phyloP scores from a whole-genome alignment of 257 asterid species.

The Solanum lignicaule region DNA sequence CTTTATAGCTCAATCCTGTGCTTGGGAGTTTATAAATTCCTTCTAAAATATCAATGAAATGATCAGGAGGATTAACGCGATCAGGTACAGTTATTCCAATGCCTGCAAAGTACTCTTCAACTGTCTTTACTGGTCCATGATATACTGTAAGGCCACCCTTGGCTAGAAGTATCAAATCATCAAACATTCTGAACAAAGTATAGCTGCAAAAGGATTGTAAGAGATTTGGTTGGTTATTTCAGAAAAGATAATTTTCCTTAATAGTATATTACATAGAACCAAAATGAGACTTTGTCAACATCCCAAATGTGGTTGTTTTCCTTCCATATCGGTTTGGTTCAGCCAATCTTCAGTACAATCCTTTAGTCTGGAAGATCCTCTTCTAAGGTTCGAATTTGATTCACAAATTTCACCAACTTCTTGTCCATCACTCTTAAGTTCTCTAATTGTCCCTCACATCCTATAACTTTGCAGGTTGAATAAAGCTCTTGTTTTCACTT shows the following conservation, averaged over 20 bases:
- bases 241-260: neutral
- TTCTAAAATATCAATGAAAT: constrained; percentile 87
- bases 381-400: neutral
- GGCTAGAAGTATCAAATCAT: constrained; percentile 91
- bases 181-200: constrained; percentile 94
- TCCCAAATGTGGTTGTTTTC: neutral
- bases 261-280: neutral
- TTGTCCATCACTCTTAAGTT: neutral
- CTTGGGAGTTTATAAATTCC: constrained; percentile 64
- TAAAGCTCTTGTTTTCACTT: neutral
- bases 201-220: constrained; percentile 45
- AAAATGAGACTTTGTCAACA: neutral
- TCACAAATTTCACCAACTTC: neutral
- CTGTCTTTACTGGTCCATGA: constrained; percentile 94
- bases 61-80: constrained; percentile 93
- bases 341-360: neutral
- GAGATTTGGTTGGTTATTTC: neutral
- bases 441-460: neutral
- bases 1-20: constrained; percentile 57
- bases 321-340: neutral
- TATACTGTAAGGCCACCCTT: constrained; percentile 96
- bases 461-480: neutral
- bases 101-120: constrained; percentile 86
- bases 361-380: neutral
- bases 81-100: constrained; percentile 84